Evolutionary conservation across 768 basidiomycete species (phyloP), one percentile per base, ranked within the genome.

Genomic region (Termitomyces eurrhizus): DNA sequence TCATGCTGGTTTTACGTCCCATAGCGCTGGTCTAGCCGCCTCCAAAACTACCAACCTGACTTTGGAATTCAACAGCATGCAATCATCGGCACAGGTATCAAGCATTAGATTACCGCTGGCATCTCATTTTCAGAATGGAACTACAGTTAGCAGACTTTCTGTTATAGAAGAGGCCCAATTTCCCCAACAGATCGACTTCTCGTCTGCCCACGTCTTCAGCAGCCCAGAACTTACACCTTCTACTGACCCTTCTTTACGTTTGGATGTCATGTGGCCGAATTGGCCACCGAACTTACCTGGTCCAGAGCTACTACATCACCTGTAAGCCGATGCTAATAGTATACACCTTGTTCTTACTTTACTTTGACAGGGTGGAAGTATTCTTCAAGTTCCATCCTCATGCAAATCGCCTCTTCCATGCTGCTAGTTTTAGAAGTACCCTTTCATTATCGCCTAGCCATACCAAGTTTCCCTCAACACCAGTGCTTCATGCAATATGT

Each of bases 401-500:
- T 64, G 85, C 89, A 3, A 77, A 80, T 60, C 84, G 87, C 39
- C 75, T 94, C 32, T 79, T 95, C 61, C 89, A 93, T 72, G 77
- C 74, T 3, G 71, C 84, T 0, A 83, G 79, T 32, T 91, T 95
- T 65, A 76, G 91, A 70, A 74, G 82, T 12, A 78, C 84, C 0
- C 79, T 94, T 45, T 73, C 81, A 0, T 74, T 91, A 5, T 83
- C 89, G 0, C 87, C 88, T 0, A 80, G 77, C 26, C 88, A 92
- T 64, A 81, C 85, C 4, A 83, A 86, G 59, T 95, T 93, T 67
- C 93, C 93, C 8, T 78, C 81, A 36, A 69, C 81, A 7, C 80
- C 87, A 9, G 73, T 93, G 44, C 80, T 95, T 0, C 93, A 95
- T 68, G 90, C 91, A n/a, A 90, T 95, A 53, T 93, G 92, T 72